These are phyloP conservation scores for Zostera marina DNA, from an alignment of 116 monocot species.

Conservation along the genomic window DNA sequence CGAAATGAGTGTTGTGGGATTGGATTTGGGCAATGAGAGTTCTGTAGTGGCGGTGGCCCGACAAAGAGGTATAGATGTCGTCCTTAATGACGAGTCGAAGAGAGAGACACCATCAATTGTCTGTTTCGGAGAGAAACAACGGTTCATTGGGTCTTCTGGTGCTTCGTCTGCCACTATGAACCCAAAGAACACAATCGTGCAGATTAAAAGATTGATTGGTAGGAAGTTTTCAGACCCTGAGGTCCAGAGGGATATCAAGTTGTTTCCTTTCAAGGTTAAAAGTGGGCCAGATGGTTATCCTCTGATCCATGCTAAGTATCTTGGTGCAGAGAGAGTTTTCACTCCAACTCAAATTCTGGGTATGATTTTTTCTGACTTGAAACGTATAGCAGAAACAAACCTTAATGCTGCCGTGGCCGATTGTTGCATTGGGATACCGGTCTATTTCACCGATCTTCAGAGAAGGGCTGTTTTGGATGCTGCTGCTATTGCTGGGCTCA, in stretches of 20 bases:
- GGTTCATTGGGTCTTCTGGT: conserved; percentile 65
- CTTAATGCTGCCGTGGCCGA: conserved; percentile 47
- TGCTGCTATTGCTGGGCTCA: conserved; percentile 52
- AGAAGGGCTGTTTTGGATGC: conserved; percentile 61
- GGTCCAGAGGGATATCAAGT: conserved; percentile 44
- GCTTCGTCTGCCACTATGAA: conserved; percentile 57
- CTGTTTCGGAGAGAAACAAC: conserved; percentile 75
- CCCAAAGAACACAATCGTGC: conserved; percentile 60
- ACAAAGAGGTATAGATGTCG: conserved; percentile 71
- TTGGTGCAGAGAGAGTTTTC: conserved; percentile 46
- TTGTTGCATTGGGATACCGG: conserved; percentile 83
- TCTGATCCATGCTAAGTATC: conserved; percentile 42
- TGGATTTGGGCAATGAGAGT: conserved; percentile 80
- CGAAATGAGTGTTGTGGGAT: conserved; percentile 49
- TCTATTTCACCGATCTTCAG: conserved; percentile 76
- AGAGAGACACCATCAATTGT: conserved; percentile 75
- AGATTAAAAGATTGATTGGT: conserved; percentile 70
- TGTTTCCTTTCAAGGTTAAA: conserved; percentile 34
- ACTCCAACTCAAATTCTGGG: conserved; percentile 67
- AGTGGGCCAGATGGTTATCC: conserved; percentile 65
- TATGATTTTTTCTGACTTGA: conserved; percentile 59
- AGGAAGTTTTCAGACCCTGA: conserved; percentile 54
- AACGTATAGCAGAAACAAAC: conserved; percentile 71
- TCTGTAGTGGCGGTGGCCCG: conserved; percentile 66
- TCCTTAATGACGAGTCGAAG: conserved; percentile 82